A percentile compares a stretch with the other conserved stretches of the same genome.
phyloP scores from a whole-genome alignment of 116 monocot genomes.

The Phalaenopsis hybrid region DNA sequence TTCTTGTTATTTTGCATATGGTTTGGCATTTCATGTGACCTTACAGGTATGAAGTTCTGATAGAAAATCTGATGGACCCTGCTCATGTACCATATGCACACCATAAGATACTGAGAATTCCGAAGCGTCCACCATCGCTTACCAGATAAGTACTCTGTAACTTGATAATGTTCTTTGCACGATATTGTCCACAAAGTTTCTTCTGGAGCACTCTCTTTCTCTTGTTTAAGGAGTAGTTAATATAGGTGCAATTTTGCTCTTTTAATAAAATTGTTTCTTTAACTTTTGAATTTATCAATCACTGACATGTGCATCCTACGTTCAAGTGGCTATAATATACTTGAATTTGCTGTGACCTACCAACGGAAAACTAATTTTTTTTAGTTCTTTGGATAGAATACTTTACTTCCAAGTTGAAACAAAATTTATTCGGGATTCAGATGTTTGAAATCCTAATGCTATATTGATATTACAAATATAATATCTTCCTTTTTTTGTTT shows the following conservation, averaged over 20 bases:
- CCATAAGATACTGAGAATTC: constrained; percentile 55
- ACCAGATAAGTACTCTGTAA: constrained; percentile 47
- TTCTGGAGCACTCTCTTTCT: background rate
- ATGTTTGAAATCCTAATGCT: too few species aligned
- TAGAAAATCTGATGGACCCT: constrained; percentile 95
- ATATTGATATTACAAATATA: too few species aligned
- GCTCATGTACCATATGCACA: constrained; percentile 93
- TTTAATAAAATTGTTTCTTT: too few species aligned
- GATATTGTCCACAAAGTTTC: background rate
- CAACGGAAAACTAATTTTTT: too few species aligned
- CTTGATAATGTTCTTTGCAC: background rate
- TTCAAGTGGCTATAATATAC: background rate
- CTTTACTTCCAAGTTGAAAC: too few species aligned
- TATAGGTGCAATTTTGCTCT: background rate
- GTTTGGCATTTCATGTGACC: background rate
- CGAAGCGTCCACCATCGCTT: constrained; percentile 20
- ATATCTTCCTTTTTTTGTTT: too few species aligned
- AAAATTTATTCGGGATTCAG: too few species aligned
- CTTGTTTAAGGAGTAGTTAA: background rate
- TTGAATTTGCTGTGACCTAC: too few species aligned
- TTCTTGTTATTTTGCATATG: background rate
- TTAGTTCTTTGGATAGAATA: too few species aligned
- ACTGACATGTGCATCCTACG: background rate
- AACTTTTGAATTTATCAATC: background rate
- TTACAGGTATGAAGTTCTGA: constrained; percentile 79